These are phyloP conservation scores for Selaginella moellendorffii DNA, from an alignment of 75 land plant species.

Conservation along the genomic window DNA sequence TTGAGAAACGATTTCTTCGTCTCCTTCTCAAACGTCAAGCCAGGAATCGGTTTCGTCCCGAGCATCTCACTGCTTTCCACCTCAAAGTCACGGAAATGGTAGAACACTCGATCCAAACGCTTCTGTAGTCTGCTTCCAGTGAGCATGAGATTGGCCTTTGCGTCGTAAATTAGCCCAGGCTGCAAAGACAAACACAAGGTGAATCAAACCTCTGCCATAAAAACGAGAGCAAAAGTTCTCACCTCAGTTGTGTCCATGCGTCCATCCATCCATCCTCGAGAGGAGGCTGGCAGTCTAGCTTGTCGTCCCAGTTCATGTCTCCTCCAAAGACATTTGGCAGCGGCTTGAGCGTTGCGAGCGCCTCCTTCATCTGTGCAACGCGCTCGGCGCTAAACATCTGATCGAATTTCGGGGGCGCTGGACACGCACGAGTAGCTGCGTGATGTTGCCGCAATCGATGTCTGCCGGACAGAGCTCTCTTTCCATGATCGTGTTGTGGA, in stretches of 20 bases:
- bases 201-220: too few relatives aligned
- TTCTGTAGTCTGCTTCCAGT: not conserved
- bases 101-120: not conserved
- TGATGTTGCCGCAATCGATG: constrained; percentile 49
- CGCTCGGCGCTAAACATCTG: constrained; percentile 91
- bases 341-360: constrained; percentile 39
- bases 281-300: constrained; percentile 64
- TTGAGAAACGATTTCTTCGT: too few relatives aligned
- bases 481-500: constrained; percentile 65
- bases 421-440: constrained; percentile 89
- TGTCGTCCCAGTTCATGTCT: constrained; percentile 98
- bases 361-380: constrained; percentile 57
- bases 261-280: constrained; percentile 72
- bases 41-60: not conserved
- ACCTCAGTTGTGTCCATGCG: constrained; percentile 50
- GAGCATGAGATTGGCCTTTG: not conserved
- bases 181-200: too few relatives aligned
- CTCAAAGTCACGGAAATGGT: not conserved
- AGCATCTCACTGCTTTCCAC: not conserved
- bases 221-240: too few relatives aligned
- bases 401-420: constrained; percentile 86
- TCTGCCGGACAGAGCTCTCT: constrained; percentile 71
- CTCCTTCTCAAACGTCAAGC: not conserved
- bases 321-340: constrained; percentile 67
- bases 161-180: not conserved